Base-by-base conservation (phyloP, 345 rosid species). In the Syzygium aromaticum region DNA sequence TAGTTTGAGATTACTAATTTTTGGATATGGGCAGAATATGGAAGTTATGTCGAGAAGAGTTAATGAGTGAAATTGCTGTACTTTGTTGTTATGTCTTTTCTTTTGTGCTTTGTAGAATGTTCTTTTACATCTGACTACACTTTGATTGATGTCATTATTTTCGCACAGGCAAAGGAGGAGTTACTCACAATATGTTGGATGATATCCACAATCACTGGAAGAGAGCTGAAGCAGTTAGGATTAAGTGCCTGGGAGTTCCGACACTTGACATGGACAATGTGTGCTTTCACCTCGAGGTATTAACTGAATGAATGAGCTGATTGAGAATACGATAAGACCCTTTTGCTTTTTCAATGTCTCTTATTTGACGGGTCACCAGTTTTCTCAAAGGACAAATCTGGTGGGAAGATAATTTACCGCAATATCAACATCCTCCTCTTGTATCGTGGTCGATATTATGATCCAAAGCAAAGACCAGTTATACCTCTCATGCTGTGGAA, bases 161-260 rank as follows among this genome's bases (percentile, higher is more conserved):
- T 84, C 43, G 46, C 54, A 52, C 84, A 95, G 98, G 98, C 85
- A 95, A 93, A 92, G 95, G 93, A 8, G 98, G 99, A 88, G 96
- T 96, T 28, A 96, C 98, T 61, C 99, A 96, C 92, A 97, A 96
- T 92, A 93, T 94, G 97, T 92, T 97, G 86, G 99, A 94, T 92
- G 99, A 97, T 77, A 94, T 97, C 77, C 97, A 96, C 87, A 94
- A 94, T 86, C 98, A 97, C 85, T 97, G 99, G 99, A 95, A 93
- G 91, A 92, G 89, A 87, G 96, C 98, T 1, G 97, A 96, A 88
- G 99, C 98, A 38, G 95, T 94, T 87, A 96, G 99, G 92, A 95
- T 97, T 85, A 95, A 97, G 92, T 96, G 98, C 87, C 91, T 96
- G 91, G 99, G 98, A 85, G 98, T 94, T 86, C 98, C 97, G 54